phyloP scores from a whole-genome alignment of 768 basidiomycete species.

The Boletus eberwhitei region DNA sequence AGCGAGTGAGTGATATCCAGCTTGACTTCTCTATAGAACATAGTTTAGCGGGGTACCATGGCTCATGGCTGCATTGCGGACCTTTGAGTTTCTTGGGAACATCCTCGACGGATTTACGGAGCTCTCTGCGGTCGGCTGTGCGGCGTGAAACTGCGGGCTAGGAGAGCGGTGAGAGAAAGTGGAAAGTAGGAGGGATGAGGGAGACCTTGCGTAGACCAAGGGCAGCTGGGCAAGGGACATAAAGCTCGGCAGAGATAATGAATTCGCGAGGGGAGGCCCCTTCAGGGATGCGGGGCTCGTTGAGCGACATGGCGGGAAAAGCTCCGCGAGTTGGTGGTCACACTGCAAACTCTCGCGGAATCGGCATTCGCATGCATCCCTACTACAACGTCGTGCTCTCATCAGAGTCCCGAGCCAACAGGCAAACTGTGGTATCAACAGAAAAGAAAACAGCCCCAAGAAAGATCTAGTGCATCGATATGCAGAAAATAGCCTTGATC shows the following conservation, averaged over 20 bases:
- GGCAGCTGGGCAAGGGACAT: conserved; percentile 51
- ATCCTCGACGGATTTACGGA: conserved; percentile 40
- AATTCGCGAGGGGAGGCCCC: conserved; percentile 43
- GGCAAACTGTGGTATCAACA: conserved; percentile 12
- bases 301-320: conserved; percentile 12
- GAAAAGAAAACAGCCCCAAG: conserved; percentile 1
- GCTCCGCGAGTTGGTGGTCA: neutral
- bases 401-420: neutral
- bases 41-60: neutral
- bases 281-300: conserved; percentile 5
- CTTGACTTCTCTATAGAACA: conserved; percentile 59
- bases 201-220: conserved; percentile 56
- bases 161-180: conserved; percentile 9
- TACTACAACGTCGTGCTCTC: conserved; percentile 5
- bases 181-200: neutral
- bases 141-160: conserved; percentile 49
- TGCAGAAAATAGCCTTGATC: conserved; percentile 15
- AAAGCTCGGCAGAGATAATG: conserved; percentile 59
- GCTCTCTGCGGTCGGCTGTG: conserved; percentile 52
- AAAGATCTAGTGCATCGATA: conserved; percentile 12
- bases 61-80: conserved; percentile 22
- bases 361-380: neutral
- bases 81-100: conserved; percentile 58
- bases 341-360: no score
- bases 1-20: conserved; percentile 61